Evolutionary conservation across 352 stramenopile species (phyloP).

Genomic region (Pythium coloratum): DNA sequence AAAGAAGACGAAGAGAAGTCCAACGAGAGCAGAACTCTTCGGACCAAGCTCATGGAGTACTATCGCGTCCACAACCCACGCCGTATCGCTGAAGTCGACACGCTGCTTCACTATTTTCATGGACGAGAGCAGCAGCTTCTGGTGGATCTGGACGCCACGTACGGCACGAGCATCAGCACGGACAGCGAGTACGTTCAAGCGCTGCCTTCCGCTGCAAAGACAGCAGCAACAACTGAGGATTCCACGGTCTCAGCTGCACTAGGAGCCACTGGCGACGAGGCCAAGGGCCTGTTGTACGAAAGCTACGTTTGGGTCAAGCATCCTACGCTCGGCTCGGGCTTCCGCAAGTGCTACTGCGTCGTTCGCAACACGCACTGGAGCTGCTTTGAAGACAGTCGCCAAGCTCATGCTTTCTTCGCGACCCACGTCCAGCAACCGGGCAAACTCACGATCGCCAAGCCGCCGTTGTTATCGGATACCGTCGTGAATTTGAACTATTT

Average conservation of each 20-base stretch:
- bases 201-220: not conserved
- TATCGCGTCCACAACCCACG: constrained; percentile 91
- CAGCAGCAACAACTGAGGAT: not conserved
- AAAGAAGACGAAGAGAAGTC: not conserved
- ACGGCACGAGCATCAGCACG: constrained; percentile 41
- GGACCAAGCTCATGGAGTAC: constrained; percentile 74
- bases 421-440: not conserved
- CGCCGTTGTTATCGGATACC: constrained; percentile 14
- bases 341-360: constrained; percentile 31
- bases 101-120: constrained; percentile 58
- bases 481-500: constrained; percentile 27
- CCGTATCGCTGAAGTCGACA: constrained; percentile 84
- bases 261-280: not conserved
- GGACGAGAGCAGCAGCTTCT: constrained; percentile 63
- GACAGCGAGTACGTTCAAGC: constrained; percentile 36
- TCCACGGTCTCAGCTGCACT: not conserved
- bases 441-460: not conserved
- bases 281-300: constrained; percentile 7
- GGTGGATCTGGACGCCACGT: constrained; percentile 57
- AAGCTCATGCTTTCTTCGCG: constrained; percentile 18
- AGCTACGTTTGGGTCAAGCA: constrained; percentile 33
- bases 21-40: constrained; percentile 15
- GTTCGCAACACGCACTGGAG: constrained; percentile 19
- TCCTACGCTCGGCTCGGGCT: constrained; percentile 13
- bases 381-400: constrained; percentile 27